Evolutionary conservation across 352 stramenopile genomes (phyloP).

Genomic region (Phytophthora fragariae): DNA sequence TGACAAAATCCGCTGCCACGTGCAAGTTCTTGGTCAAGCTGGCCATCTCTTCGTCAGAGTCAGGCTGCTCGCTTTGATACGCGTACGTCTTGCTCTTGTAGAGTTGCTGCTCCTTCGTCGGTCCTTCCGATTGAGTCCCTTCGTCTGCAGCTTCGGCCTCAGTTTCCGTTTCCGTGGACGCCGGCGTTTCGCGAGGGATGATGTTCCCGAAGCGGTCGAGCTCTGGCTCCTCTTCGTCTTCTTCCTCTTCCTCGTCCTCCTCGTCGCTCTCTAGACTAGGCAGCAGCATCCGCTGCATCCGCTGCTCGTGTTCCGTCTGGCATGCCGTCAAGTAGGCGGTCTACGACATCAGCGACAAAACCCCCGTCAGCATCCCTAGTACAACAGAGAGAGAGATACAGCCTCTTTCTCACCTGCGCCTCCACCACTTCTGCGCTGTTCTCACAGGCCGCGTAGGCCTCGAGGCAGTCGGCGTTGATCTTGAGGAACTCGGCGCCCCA

Average conservation of each 20-base stretch:
- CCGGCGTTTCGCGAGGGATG: conserved; percentile 34
- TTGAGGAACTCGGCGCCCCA: conserved; percentile 95
- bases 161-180: conserved; percentile 28
- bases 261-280: conserved; percentile 71
- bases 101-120: conserved; percentile 48
- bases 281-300: conserved; percentile 61
- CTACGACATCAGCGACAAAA: conserved; percentile 36
- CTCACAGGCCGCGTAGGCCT: conserved; percentile 84
- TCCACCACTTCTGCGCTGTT: conserved; percentile 76
- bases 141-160: conserved; percentile 30
- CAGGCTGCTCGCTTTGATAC: conserved; percentile 30
- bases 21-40: conserved; percentile 73
- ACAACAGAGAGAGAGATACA: neutral
- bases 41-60: conserved; percentile 66
- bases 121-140: neutral
- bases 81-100: conserved; percentile 65
- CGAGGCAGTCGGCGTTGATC: conserved; percentile 95
- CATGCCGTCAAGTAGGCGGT: conserved; percentile 75
- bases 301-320: conserved; percentile 65
- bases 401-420: conserved; percentile 58
- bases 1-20: conserved; percentile 48
- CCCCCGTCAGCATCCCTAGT: conserved; percentile 8
- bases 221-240: conserved; percentile 43
- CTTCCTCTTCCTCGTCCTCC: conserved; percentile 46
- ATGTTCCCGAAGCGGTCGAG: conserved; percentile 50